Evolutionary conservation across 768 basidiomycete genomes (phyloP).

Genomic region (Leucogyrophana mollusca): DNA sequence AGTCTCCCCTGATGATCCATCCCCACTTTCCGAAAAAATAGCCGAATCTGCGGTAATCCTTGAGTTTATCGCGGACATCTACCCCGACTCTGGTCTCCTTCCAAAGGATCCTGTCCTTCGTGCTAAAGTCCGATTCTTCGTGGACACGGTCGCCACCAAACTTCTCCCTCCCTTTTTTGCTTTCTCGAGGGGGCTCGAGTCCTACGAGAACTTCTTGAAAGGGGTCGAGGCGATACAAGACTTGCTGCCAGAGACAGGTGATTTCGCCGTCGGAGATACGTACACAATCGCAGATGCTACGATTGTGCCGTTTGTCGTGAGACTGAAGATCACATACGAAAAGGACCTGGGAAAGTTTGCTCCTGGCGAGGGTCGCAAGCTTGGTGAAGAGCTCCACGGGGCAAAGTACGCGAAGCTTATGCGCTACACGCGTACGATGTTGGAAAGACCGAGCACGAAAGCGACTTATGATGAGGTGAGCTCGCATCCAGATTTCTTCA

Average conservation of each 20-base stretch:
- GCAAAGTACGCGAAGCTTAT: slow-evolving; percentile 47
- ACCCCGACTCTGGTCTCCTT: slow-evolving; percentile 41
- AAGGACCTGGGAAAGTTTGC: slow-evolving; percentile 46
- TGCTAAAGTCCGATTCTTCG: slow-evolving; percentile 59
- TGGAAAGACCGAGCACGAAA: slow-evolving; percentile 52
- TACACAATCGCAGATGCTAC: slow-evolving; percentile 63
- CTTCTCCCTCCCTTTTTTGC: slow-evolving; percentile 37
- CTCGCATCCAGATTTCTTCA: slow-evolving; percentile 2
- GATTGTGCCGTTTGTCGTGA: slow-evolving; percentile 55
- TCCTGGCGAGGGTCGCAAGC: slow-evolving; percentile 43
- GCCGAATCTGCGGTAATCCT: slow-evolving; percentile 65
- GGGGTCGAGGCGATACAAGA: slow-evolving; percentile 47
- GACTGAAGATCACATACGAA: slow-evolving; percentile 34
- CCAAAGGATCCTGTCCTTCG: slow-evolving; percentile 52
- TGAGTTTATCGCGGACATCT: slow-evolving; percentile 62
- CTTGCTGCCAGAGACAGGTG: slow-evolving; percentile 46
- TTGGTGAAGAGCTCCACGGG: slow-evolving; percentile 38
- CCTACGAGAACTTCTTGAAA: slow-evolving; percentile 35
- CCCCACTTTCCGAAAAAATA: slow-evolving; percentile 54
- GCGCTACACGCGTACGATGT: slow-evolving; percentile 47
- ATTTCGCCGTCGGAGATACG: slow-evolving; percentile 29
- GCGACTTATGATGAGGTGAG: slow-evolving; percentile 50
- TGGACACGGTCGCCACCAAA: slow-evolving; percentile 47
- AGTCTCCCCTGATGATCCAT: slow-evolving; percentile 52
- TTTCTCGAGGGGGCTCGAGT: slow-evolving; percentile 35